A percentile compares a stretch with the other conserved stretches of the same genome.
These are phyloP conservation scores for Dactylellina parvicollis DNA, from an alignment of 2,329 filamentous ascomycete genomes.

Conservation along the genomic window DNA sequence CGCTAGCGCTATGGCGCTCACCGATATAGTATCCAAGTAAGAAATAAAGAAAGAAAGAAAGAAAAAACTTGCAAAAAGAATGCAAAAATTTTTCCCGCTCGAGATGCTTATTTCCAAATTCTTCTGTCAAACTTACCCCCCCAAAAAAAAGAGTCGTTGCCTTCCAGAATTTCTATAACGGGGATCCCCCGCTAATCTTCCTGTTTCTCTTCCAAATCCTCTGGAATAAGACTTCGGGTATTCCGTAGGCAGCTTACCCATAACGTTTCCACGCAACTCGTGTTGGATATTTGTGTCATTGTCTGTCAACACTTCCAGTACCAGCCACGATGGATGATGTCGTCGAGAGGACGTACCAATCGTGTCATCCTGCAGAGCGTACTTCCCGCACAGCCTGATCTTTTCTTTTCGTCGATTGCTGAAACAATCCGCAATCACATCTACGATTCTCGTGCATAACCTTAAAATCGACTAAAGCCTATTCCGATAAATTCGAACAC, in stretches of 20 bases:
- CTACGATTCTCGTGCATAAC: background rate
- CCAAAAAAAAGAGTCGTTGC: conserved; percentile 6
- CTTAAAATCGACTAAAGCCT: too few species aligned
- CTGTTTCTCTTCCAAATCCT: conserved; percentile 1
- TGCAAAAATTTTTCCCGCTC: background rate
- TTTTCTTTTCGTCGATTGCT: background rate
- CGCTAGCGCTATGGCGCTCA: conserved; percentile 2
- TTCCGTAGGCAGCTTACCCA: too few species aligned
- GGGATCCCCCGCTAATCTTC: background rate
- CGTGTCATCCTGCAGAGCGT: too few species aligned
- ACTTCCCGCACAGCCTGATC: background rate
- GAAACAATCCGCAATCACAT: conserved; percentile 14
- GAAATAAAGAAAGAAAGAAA: background rate
- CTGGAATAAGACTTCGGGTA: too few species aligned
- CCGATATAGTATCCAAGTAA: background rate
- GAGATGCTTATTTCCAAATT: conserved; percentile 4
- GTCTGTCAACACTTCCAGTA: background rate
- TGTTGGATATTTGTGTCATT: background rate
- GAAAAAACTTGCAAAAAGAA: background rate
- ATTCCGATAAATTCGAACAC: too few species aligned
- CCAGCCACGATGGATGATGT: too few species aligned
- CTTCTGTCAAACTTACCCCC: background rate
- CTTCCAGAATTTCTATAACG: background rate
- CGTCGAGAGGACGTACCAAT: too few species aligned
- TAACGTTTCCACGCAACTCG: too few species aligned